Evolutionary conservation across 345 rosid genomes (phyloP).

Genomic region (Limnanthes douglasii): DNA sequence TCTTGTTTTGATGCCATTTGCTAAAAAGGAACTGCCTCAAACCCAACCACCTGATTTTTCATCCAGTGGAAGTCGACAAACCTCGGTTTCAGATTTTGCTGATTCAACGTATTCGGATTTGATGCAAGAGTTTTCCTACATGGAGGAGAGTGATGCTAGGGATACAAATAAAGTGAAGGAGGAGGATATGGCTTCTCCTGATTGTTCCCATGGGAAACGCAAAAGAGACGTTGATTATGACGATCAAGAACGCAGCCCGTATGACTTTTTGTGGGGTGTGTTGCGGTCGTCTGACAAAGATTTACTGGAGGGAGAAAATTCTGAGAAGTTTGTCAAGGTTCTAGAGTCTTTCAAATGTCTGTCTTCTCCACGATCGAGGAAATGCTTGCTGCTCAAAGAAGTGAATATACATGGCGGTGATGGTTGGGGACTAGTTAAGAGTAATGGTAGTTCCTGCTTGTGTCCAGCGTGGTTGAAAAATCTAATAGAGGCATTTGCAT

Average conservation of each 20-base stretch:
- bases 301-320: conserved; percentile 30
- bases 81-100: conserved; percentile 24
- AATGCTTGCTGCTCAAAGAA: conserved; percentile 30
- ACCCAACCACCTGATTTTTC: conserved; percentile 17
- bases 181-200: conserved; percentile 1
- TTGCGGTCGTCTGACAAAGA: conserved; percentile 25
- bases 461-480: conserved; percentile 75
- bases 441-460: conserved; percentile 17
- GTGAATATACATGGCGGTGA: conserved; percentile 5
- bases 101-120: conserved; percentile 43
- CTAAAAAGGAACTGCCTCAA: conserved; percentile 38
- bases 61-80: conserved; percentile 4
- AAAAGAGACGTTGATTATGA: conserved; percentile 17
- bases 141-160: conserved; percentile 8
- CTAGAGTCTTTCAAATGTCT: conserved; percentile 49
- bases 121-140: conserved; percentile 35
- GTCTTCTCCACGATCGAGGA: conserved; percentile 28
- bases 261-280: conserved; percentile 29
- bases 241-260: conserved; percentile 15
- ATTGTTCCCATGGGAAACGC: conserved; percentile 19
- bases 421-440: conserved; percentile 1
- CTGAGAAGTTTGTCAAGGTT: conserved; percentile 45
- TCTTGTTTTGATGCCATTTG: conserved; percentile 48
- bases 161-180: conserved; percentile 7
- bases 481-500: conserved; percentile 47